These are phyloP conservation scores for Candida saitoana DNA, from an alignment of 805 yeast genomes.

Conservation along the genomic window DNA sequence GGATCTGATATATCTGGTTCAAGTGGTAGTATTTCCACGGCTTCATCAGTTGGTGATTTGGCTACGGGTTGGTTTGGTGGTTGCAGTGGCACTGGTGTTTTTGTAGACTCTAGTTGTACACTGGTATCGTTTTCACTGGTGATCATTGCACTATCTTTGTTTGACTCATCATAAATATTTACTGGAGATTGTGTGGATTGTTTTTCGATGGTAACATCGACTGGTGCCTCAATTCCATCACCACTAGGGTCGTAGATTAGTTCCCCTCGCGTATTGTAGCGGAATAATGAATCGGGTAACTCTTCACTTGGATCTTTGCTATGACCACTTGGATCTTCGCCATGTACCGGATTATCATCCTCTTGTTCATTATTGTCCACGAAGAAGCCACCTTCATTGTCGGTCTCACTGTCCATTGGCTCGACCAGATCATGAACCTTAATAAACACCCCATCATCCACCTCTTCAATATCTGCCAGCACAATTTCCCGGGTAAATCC, in stretches of 20 bases:
- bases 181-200: neutral
- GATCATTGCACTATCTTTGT: neutral
- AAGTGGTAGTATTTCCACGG: neutral
- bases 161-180: neutral
- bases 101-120: neutral
- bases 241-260: slow-evolving; percentile 17
- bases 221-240: neutral
- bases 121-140: neutral
- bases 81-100: neutral
- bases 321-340: neutral
- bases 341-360: neutral
- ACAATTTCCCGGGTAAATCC: slow-evolving; percentile 1
- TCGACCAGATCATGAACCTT: neutral
- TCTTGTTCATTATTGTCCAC: neutral
- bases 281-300: slow-evolving; percentile 18
- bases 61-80: neutral
- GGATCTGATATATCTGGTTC: neutral
- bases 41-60: neutral
- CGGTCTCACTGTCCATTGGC: slow-evolving; percentile 4
- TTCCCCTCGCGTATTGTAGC: slow-evolving; percentile 16
- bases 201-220: neutral
- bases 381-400: slow-evolving; percentile 1
- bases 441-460: slow-evolving; percentile 6
- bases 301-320: slow-evolving; percentile 7
- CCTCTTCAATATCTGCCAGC: slow-evolving; percentile 5